These are phyloP conservation scores for Solanum ossicruentum DNA, from an alignment of 257 asterid genomes.

Conservation along the genomic window DNA sequence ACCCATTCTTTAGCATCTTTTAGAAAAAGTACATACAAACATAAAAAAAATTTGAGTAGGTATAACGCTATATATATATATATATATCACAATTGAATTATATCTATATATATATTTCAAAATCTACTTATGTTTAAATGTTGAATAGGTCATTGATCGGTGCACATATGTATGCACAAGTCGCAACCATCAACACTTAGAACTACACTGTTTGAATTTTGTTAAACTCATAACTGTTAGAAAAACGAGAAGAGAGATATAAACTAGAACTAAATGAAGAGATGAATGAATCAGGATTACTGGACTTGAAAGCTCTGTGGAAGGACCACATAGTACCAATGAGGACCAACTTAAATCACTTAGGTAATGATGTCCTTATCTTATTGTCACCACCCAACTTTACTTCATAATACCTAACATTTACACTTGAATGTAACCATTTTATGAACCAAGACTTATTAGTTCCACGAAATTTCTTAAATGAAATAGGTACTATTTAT, in stretches of 20 bases:
- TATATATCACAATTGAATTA: too few species aligned
- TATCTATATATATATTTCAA: too few species aligned
- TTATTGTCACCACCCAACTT: constrained; percentile 29
- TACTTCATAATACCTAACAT: constrained; percentile 36
- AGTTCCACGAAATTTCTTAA: too few species aligned
- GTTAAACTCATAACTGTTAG: too few species aligned
- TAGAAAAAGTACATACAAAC: neutral
- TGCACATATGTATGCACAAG: too few species aligned
- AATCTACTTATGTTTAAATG: too few species aligned
- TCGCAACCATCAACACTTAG: too few species aligned
- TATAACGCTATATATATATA: neutral
- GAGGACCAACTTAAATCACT: constrained; percentile 92
- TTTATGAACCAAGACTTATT: neutral
- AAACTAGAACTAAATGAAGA: constrained; percentile 41
- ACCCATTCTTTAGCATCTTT: neutral
- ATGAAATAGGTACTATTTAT: too few species aligned
- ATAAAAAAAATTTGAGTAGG: neutral
- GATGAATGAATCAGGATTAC: constrained; percentile 62
- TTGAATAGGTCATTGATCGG: too few species aligned
- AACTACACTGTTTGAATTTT: too few species aligned
- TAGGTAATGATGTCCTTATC: constrained; percentile 43
- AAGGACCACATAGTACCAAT: constrained; percentile 88
- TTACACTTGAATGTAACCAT: constrained; percentile 28
- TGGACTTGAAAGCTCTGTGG: constrained; percentile 66
- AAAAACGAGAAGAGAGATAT: neutral